Base-by-base conservation (phyloP, 352 stramenopile species). In the Phytophthora constricta region DNA sequence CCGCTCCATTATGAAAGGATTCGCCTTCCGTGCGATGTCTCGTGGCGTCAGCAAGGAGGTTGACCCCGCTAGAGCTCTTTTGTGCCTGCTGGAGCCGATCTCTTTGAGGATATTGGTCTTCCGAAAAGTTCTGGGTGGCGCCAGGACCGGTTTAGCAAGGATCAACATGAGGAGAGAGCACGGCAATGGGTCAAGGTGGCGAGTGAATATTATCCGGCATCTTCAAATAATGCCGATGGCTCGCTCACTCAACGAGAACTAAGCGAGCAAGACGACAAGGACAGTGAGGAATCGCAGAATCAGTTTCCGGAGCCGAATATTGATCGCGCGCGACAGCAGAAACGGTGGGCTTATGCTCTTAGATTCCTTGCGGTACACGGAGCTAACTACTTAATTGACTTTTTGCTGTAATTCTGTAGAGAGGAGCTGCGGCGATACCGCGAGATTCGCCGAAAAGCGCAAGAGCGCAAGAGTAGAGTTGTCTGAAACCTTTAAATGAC, bases 81-180 rank as follows among this genome's bases (percentile, higher is more conserved):
- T 42, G 82, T 96, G 0, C 88, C 87, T 8, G 82, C 76, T 1
- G 86, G 86, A 22, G 77, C 70, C 19, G 87, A 96, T 47, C 61
- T 87, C 5, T 92, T 92, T 43, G 82, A 85, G 45, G 87, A 94
- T 49, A 93, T 96, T 47, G 82, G 86, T 0, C 55, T 91, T 45
- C 85, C 85, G 2, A 90, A 93, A 56, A 78, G 78, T 19, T n/a
- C n/a, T n/a, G n/a, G n/a, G n/a, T 77, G 73, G 61, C 76, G 77
- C 22, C 77, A 83, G 37, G 68, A 83, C 20, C 77, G 89, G 39
- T 77, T 87, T 55, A 54, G 67, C 5, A 72, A 79, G 28, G 78
- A 89, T 16, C 73, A 89, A 59, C 78, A 77, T 48, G 71, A 92
- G 37, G 82, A 90, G 43, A 83, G 84, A 25, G 83, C 85, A 8